These are phyloP conservation scores for Penicillium freii DNA, from an alignment of 2,329 filamentous ascomycete genomes.

Conservation along the genomic window DNA sequence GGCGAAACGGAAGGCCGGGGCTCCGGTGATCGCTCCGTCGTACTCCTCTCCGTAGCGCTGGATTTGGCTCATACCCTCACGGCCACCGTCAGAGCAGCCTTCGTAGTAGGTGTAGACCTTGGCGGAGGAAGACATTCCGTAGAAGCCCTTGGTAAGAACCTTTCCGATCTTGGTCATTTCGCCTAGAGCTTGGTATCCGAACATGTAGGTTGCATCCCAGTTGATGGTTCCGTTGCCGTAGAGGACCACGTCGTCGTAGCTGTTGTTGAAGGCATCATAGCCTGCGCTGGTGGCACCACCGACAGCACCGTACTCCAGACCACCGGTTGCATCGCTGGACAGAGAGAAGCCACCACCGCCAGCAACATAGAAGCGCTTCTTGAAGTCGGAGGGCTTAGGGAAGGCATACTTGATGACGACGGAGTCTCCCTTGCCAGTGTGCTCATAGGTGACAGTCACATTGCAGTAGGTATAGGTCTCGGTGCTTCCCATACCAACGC, in stretches of 20 bases:
- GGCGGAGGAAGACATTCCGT: conserved; percentile 26
- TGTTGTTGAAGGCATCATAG: conserved; percentile 44
- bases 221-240: conserved; percentile 49
- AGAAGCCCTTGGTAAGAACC: conserved; percentile 45
- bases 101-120: conserved; percentile 51
- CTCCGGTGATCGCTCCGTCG: conserved; percentile 49
- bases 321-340: conserved; percentile 39
- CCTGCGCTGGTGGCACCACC: conserved; percentile 46
- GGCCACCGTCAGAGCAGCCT: conserved; percentile 56
- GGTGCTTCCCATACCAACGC: conserved; percentile 24
- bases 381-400: conserved; percentile 38
- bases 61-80: conserved; percentile 53
- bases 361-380: conserved; percentile 48
- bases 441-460: conserved; percentile 44
- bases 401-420: conserved; percentile 41
- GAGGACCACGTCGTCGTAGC: conserved; percentile 41
- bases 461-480: conserved; percentile 40
- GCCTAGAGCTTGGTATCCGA: conserved; percentile 50
- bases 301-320: conserved; percentile 45
- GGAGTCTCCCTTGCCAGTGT: conserved; percentile 42
- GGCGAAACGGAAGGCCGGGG: conserved; percentile 48
- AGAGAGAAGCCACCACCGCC: conserved; percentile 48
- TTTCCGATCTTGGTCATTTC: conserved; percentile 53
- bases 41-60: conserved; percentile 52
- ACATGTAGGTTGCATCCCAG: conserved; percentile 36